phyloP scores from a whole-genome alignment of 78 protist species.

The Dictyostelium citrinum region DNA sequence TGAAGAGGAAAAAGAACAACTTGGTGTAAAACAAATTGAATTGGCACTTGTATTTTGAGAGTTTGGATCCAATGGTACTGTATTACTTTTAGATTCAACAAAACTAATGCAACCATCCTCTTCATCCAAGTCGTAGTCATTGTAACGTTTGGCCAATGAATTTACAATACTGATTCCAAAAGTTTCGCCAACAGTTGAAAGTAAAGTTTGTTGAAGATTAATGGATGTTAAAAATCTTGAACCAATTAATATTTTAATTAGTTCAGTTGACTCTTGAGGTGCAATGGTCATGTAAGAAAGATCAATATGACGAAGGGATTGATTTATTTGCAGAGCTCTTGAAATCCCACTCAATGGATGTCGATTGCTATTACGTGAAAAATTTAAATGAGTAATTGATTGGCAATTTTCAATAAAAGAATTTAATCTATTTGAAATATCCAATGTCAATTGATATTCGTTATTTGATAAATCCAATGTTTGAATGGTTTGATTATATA shows the following conservation, averaged over 20 bases:
- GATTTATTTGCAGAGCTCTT: background rate
- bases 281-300: slow-evolving; percentile 20
- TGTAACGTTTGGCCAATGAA: slow-evolving; percentile 17
- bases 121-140: slow-evolving; percentile 15
- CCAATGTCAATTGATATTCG: slow-evolving; percentile 47
- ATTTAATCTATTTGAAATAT: slow-evolving; percentile 6
- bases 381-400: slow-evolving; percentile 12
- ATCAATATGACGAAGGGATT: slow-evolving; percentile 21
- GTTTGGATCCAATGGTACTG: background rate
- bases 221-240: background rate
- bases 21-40: background rate
- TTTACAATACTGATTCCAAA: slow-evolving; percentile 1
- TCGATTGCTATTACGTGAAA: slow-evolving; percentile 19
- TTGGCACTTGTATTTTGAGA: background rate
- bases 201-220: slow-evolving; percentile 10
- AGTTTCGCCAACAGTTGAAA: background rate
- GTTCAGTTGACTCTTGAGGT: background rate
- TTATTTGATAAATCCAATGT: slow-evolving; percentile 37
- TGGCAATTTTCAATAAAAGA: background rate
- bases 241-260: background rate
- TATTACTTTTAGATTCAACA: background rate
- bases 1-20: background rate
- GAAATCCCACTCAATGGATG: slow-evolving; percentile 30
- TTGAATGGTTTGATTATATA: slow-evolving; percentile 39
- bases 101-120: background rate